Conservation (phyloP, 495 filamentous ascomycete genomes). For the Thozetella sp. region DNA sequence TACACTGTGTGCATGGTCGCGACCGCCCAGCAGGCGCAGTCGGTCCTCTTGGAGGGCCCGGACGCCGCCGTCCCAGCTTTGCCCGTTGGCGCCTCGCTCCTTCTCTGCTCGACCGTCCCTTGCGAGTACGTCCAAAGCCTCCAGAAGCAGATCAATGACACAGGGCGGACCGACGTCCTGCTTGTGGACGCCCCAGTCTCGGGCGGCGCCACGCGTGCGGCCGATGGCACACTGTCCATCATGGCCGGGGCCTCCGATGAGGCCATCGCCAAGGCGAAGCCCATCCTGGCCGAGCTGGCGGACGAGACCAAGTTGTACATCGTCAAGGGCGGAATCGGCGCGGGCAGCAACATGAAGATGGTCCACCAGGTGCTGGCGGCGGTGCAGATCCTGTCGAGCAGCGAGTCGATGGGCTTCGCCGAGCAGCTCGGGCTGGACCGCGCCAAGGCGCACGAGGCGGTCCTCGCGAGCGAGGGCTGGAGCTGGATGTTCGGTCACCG, state of each 20-base stretch:
- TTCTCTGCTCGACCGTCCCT: constrained; percentile 77
- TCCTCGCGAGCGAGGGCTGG: constrained; percentile 62
- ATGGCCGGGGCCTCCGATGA: constrained; percentile 68
- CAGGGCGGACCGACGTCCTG: constrained; percentile 62
- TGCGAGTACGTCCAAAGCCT: constrained; percentile 67
- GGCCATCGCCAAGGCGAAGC: constrained; percentile 58
- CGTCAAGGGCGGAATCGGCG: constrained; percentile 72
- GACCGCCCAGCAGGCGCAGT: constrained; percentile 67
- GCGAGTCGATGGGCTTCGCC: constrained; percentile 76
- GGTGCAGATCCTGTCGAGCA: constrained; percentile 71
- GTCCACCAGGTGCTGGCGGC: constrained; percentile 82
- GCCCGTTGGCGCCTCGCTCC: constrained; percentile 58
- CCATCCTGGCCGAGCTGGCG: constrained; percentile 64
- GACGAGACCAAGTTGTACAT: constrained; percentile 67
- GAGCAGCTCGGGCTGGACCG: constrained; percentile 68
- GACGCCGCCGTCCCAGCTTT: constrained; percentile 59
- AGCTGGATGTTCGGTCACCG: constrained; percentile 87
- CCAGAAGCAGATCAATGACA: constrained; percentile 48
- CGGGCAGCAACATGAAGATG: constrained; percentile 88
- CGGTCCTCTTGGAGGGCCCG: constrained; percentile 63
- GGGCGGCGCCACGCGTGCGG: constrained; percentile 73
- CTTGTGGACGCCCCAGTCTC: constrained; percentile 79
- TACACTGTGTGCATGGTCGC: constrained; percentile 82
- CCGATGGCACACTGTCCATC: constrained; percentile 77
- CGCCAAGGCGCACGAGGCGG: constrained; percentile 50